A percentile compares a stretch with the other conserved stretches of the same genome.
These are phyloP conservation scores for Diaporthe longicolla DNA, from an alignment of 2,329 filamentous ascomycete genomes.

Conservation along the genomic window DNA sequence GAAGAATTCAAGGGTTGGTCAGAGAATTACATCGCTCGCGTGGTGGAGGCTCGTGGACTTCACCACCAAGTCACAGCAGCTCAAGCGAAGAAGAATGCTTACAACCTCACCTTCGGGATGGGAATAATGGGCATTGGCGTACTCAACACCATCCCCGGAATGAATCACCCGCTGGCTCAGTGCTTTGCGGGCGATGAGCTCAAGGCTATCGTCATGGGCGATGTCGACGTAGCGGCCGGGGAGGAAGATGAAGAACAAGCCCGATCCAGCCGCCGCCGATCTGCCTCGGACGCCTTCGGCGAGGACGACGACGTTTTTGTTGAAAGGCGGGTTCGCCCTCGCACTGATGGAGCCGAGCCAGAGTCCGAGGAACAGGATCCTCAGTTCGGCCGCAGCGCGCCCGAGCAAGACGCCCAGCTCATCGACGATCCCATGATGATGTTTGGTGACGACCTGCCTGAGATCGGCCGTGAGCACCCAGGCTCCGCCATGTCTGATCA, in stretches of 20 bases:
- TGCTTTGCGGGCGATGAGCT: slow-evolving; percentile 63
- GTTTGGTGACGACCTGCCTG: slow-evolving; percentile 44
- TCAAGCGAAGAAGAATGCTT: slow-evolving; percentile 60
- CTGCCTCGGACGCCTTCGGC: slow-evolving; percentile 60
- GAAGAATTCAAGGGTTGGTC: slow-evolving; percentile 58
- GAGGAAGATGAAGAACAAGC: slow-evolving; percentile 44
- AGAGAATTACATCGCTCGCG: slow-evolving; percentile 66
- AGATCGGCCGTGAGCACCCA: slow-evolving; percentile 49
- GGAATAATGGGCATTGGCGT: slow-evolving; percentile 56
- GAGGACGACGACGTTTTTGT: slow-evolving; percentile 52
- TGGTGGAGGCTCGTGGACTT: slow-evolving; percentile 56
- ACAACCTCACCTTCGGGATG: slow-evolving; percentile 56
- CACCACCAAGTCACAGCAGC: slow-evolving; percentile 47
- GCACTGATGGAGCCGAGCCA: slow-evolving; percentile 48
- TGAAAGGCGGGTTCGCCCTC: slow-evolving; percentile 56
- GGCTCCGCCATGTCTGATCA: slow-evolving; percentile 42
- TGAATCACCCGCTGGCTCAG: slow-evolving; percentile 60
- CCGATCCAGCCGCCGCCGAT: slow-evolving; percentile 56
- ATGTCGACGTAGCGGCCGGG: slow-evolving; percentile 45
- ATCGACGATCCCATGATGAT: slow-evolving; percentile 42
- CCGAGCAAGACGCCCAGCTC: slow-evolving; percentile 44
- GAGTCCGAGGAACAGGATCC: slow-evolving; percentile 41
- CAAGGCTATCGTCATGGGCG: slow-evolving; percentile 48
- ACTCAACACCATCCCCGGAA: slow-evolving; percentile 48
- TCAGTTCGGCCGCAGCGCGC: neutral